phyloP scores from a whole-genome alignment of 495 filamentous ascomycete genomes.

The Thermothielavioides terrestris region DNA sequence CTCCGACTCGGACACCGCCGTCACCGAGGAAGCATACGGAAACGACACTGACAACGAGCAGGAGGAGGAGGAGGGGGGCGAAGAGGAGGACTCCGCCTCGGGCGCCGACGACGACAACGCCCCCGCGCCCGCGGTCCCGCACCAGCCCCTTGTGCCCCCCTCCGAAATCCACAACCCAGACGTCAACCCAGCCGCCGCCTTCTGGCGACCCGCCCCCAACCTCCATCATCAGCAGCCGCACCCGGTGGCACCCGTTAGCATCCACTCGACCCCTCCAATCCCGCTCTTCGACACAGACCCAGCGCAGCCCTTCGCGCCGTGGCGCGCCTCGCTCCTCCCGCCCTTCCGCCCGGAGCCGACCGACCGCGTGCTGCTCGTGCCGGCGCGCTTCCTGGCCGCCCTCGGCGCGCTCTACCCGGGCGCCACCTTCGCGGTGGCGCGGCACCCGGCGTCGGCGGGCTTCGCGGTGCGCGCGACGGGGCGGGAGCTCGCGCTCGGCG shows the following conservation, averaged over 20 bases:
- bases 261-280: not conserved
- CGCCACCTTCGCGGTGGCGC: not conserved
- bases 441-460: not conserved
- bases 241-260: not conserved
- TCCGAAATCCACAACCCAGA: not conserved
- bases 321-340: not conserved
- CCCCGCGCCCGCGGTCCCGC: not conserved
- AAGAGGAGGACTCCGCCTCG: not conserved
- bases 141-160: not conserved
- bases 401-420: slow-evolving; percentile 2
- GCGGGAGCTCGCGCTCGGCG: not conserved
- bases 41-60: not conserved
- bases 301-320: not conserved
- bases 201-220: not conserved
- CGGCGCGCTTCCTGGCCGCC: not conserved
- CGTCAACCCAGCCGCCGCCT: not conserved
- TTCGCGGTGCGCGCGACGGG: not conserved
- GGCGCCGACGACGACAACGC: not conserved
- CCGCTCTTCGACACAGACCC: slow-evolving; percentile 2
- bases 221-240: not conserved
- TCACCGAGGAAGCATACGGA: not conserved
- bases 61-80: not conserved
- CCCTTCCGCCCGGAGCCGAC: not conserved
- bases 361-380: not conserved
- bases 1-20: not conserved